Conservation (phyloP, 2,329 filamentous ascomycete species). For the Beauveria asiatica region DNA sequence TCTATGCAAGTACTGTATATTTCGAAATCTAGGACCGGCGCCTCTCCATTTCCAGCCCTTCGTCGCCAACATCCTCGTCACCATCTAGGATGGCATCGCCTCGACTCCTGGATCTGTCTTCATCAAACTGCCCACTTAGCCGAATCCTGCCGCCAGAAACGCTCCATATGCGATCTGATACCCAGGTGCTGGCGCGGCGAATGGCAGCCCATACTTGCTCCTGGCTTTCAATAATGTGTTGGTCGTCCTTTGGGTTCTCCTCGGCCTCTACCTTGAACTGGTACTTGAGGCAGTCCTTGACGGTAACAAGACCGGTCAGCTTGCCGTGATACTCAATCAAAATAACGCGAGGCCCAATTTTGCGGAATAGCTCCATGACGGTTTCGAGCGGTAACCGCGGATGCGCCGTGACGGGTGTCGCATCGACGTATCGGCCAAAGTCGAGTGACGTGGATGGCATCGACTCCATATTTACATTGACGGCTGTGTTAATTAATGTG, state of each 20-base stretch:
- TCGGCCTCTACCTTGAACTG: conserved; percentile 92
- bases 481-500: conserved; percentile 33
- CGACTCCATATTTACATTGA: conserved; percentile 50
- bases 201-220: conserved; percentile 58
- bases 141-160: conserved; percentile 50
- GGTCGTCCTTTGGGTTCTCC: conserved; percentile 60
- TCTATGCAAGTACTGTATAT: not conserved
- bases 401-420: conserved; percentile 83
- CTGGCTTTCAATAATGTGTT: conserved; percentile 46
- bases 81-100: conserved; percentile 32
- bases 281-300: conserved; percentile 95
- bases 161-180: conserved; percentile 45
- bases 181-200: conserved; percentile 45
- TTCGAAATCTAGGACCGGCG: conserved; percentile 16
- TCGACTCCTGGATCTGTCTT: conserved; percentile 34
- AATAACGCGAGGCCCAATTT: conserved; percentile 90
- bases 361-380: conserved; percentile 97
- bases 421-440: conserved; percentile 80
- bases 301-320: conserved; percentile 78
- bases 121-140: conserved; percentile 34
- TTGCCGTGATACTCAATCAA: conserved; percentile 83
- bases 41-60: conserved; percentile 36
- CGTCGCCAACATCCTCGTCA: conserved; percentile 32
- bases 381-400: conserved; percentile 88
- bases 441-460: conserved; percentile 56